Conservation (phyloP, 169 alveolate species). For the Eimeria acervulina region DNA sequence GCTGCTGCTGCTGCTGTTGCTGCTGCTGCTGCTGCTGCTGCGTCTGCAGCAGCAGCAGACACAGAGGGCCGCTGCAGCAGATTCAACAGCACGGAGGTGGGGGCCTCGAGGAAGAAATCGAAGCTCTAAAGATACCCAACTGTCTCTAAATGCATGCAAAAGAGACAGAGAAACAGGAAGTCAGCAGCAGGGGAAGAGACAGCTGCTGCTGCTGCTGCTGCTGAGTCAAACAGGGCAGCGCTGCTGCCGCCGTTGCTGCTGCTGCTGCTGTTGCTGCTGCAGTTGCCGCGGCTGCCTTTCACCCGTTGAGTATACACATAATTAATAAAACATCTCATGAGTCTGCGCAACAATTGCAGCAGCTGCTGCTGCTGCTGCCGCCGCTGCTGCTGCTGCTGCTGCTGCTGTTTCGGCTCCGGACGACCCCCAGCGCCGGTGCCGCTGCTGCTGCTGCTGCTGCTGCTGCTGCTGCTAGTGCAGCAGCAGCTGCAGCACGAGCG, state of each 20-base stretch:
- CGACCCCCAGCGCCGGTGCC: constrained; percentile 61
- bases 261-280: constrained; percentile 63
- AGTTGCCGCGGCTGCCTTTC: constrained; percentile 34
- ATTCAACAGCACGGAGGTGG: not conserved
- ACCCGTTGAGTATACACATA: constrained; percentile 13
- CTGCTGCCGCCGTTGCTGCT: constrained; percentile 49
- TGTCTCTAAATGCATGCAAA: not conserved
- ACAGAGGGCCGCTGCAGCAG: not conserved
- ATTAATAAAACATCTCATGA: not conserved
- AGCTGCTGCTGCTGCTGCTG: constrained; percentile 53
- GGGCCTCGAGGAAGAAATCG: constrained; percentile 32
- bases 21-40: no score
- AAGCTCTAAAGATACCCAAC: not conserved
- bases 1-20: not conserved
- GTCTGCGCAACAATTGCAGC: constrained; percentile 48
- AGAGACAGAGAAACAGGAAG: constrained; percentile 41
- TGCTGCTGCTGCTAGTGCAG: not conserved
- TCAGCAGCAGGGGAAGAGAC: constrained; percentile 67
- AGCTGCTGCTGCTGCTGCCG: constrained; percentile 29
- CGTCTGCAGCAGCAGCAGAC: no score
- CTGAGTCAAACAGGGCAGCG: constrained; percentile 68
- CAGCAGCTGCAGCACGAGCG: constrained; percentile 22
- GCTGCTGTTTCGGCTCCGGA: constrained; percentile 52
- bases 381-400: constrained; percentile 49
- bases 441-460: constrained; percentile 52